Conservation (phyloP, 2,329 filamentous ascomycete species). For the Pseudogymnoascus sp. region DNA sequence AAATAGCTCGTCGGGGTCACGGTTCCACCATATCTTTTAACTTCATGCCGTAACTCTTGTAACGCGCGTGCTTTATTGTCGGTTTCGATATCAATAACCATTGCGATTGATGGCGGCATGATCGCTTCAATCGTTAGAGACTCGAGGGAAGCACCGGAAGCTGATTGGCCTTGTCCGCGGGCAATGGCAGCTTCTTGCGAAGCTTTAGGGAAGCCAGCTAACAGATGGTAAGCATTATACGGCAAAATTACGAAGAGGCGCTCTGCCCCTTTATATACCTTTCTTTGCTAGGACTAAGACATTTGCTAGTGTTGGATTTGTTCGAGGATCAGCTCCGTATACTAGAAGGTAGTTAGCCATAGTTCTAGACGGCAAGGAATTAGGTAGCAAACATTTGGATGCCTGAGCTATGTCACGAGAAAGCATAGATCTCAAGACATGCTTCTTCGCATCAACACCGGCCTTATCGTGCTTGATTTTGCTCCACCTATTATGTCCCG, state of each 20-base stretch:
- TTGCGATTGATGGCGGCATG: conserved; percentile 64
- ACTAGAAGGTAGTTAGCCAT: conserved; percentile 40
- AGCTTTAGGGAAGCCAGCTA: conserved; percentile 72
- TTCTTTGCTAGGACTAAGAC: conserved; percentile 74
- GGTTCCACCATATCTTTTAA: conserved; percentile 66
- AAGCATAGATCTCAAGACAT: conserved; percentile 58
- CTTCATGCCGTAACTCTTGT: conserved; percentile 61
- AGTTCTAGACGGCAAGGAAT: conserved; percentile 12
- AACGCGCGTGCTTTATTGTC: conserved; percentile 70
- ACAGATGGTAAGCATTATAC: conserved; percentile 18
- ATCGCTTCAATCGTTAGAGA: conserved; percentile 71
- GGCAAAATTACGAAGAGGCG: conserved; percentile 15
- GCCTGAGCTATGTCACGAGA: conserved; percentile 66
- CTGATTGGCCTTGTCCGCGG: conserved; percentile 76
- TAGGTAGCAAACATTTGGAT: conserved; percentile 55
- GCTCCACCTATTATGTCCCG: conserved; percentile 89
- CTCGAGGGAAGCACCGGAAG: conserved; percentile 70
- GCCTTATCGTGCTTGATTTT: conserved; percentile 95
- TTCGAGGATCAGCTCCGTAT: conserved; percentile 63
- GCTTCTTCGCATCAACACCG: conserved; percentile 74
- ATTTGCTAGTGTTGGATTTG: conserved; percentile 69
- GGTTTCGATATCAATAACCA: conserved; percentile 79
- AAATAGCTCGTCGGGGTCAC: conserved; percentile 72
- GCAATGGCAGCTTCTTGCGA: conserved; percentile 80
- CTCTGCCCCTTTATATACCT: conserved; percentile 36